Evolutionary conservation across 495 filamentous ascomycete species (phyloP), one percentile per base, ranked within the genome.

Genomic region (Cercophora samala): DNA sequence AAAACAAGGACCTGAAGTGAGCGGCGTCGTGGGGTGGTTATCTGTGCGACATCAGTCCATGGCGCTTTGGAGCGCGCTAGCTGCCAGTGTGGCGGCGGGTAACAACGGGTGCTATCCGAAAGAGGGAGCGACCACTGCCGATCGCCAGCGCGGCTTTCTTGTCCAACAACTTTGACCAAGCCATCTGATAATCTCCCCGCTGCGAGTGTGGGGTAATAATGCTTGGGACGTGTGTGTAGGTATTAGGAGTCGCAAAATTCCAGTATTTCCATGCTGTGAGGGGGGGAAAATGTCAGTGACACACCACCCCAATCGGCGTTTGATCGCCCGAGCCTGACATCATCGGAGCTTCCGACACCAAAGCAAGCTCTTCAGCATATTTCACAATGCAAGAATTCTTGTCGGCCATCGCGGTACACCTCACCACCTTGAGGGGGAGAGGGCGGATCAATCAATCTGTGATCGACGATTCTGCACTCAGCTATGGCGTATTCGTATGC

Each of bases 391-490:
- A 37, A 61, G 32, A 56, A 22, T 62, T 66, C 24, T 42, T 58
- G 58, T 63, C 61, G 54, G 61, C 29, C 24, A 62, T 42, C 26
- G 26, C 66, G 55, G 62, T 29, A 65, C 56, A 64, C 66, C 60
- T n/a, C n/a, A n/a, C n/a, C n/a, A n/a, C n/a, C n/a, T n/a, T n/a
- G n/a, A n/a, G n/a, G n/a, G n/a, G n/a, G n/a, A n/a, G n/a, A 58
- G 66, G 26, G 71, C 37, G 55, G 69, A 73, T 73, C 71, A 69
- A 73, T 73, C 71, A 69, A 70, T 64, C 62, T 61, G 15, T 58
- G 67, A 69, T 69, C 66, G 60, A 66, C 60, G 52, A 19, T 23
- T 51, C 23, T 23, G 32, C 61, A 63, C 22, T 58, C 68, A 65
- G 52, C 24, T 56, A 62, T 54, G 62, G 58, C 29, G 29, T 29